Conservation (phyloP, 2,329 filamentous ascomycete species). For the Fusarium albosuccineum region DNA sequence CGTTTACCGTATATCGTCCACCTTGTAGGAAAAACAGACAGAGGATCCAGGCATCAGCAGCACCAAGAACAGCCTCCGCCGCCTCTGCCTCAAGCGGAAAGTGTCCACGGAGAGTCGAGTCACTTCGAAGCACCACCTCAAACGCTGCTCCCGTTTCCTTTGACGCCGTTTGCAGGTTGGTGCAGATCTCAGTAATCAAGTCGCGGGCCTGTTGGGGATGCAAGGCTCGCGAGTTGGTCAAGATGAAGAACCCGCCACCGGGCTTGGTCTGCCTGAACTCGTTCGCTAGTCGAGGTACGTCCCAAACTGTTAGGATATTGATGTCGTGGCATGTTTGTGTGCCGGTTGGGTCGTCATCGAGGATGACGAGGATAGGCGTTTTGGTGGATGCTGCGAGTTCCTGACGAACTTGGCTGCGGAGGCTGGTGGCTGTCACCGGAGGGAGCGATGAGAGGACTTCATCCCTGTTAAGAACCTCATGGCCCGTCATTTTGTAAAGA, state of each 20-base stretch:
- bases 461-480: constrained; percentile 12
- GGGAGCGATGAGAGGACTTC: constrained; percentile 27
- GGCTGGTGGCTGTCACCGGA: constrained; percentile 15
- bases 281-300: constrained; percentile 55
- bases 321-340: constrained; percentile 71
- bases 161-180: constrained; percentile 61
- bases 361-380: constrained; percentile 54
- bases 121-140: constrained; percentile 68
- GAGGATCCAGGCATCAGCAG: constrained; percentile 65
- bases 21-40: constrained; percentile 72
- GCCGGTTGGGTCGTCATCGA: constrained; percentile 70
- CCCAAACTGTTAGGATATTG: constrained; percentile 67
- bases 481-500: constrained; percentile 12
- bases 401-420: constrained; percentile 21
- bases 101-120: constrained; percentile 69
- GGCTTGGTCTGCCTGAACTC: constrained; percentile 57
- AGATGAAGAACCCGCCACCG: constrained; percentile 68
- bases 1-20: constrained; percentile 67
- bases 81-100: constrained; percentile 68
- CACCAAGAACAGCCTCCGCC: constrained; percentile 62
- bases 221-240: constrained; percentile 70
- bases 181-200: constrained; percentile 65
- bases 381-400: constrained; percentile 26
- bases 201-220: constrained; percentile 60
- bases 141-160: constrained; percentile 55